phyloP scores from a whole-genome alignment of 495 filamentous ascomycete species.

The Aspergillus ellipticus region DNA sequence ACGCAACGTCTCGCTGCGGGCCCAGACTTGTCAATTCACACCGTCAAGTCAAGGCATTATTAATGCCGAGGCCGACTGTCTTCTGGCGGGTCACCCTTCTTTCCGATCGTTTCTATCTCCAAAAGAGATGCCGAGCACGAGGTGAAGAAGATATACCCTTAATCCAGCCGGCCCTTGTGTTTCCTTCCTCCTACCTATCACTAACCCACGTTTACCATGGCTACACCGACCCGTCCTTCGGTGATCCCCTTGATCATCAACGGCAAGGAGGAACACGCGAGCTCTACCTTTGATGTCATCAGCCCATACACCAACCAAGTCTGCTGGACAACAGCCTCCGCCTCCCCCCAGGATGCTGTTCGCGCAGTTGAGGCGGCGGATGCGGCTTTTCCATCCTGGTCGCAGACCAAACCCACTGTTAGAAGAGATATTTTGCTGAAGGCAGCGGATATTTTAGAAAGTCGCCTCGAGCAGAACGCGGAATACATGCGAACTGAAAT shows the following conservation, averaged over 20 bases:
- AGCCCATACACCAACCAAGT: slow-evolving; percentile 63
- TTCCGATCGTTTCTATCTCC: not conserved
- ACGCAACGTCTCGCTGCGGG: too few species aligned
- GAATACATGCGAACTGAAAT: slow-evolving; percentile 70
- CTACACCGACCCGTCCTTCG: slow-evolving; percentile 8
- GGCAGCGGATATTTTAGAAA: slow-evolving; percentile 65
- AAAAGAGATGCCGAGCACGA: not conserved
- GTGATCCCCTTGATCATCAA: slow-evolving; percentile 69
- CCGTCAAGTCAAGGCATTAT: too few species aligned
- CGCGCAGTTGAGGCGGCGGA: slow-evolving; percentile 63
- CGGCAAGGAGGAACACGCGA: slow-evolving; percentile 56
- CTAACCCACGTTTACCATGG: slow-evolving; percentile 4
- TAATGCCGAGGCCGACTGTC: too few species aligned
- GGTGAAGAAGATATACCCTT: not conserved
- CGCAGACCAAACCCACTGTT: slow-evolving; percentile 53
- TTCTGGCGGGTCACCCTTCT: too few species aligned
- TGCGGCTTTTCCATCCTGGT: slow-evolving; percentile 70
- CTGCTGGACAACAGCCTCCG: slow-evolving; percentile 60
- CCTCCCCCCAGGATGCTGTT: slow-evolving; percentile 57
- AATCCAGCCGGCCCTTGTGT: not conserved
- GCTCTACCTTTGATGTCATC: slow-evolving; percentile 59
- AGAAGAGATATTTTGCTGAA: slow-evolving; percentile 74
- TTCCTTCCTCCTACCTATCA: not conserved
- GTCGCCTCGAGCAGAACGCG: slow-evolving; percentile 54
- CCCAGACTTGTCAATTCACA: too few species aligned